Percentiles rank a stretch among this genome's conserved stretches.
These are phyloP conservation scores for Anethum foeniculum DNA, from an alignment of 140 eudicot species.

Conservation along the genomic window DNA sequence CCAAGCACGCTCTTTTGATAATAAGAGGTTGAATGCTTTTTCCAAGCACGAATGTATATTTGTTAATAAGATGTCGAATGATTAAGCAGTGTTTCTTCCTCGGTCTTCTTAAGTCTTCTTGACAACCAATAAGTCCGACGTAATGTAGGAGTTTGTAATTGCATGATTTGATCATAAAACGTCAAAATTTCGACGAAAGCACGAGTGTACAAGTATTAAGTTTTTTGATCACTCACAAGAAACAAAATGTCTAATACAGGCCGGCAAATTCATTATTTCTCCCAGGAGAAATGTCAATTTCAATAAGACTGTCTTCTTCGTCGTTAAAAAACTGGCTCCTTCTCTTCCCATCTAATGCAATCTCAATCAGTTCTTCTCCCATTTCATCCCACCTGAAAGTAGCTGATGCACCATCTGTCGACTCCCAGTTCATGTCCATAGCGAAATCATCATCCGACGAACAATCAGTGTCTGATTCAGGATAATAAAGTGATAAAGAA, in stretches of 20 bases:
- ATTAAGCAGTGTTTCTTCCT: not conserved
- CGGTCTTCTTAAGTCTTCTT: not conserved
- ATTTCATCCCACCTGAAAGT: slow-evolving; percentile 46
- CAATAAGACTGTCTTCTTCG: slow-evolving; percentile 85
- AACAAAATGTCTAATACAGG: slow-evolving; percentile 1
- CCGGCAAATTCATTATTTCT: slow-evolving; percentile 28
- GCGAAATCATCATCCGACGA: slow-evolving; percentile 50
- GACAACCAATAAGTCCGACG: not conserved
- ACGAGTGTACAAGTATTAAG: not conserved
- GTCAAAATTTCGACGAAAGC: not conserved
- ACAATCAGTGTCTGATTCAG: slow-evolving; percentile 59
- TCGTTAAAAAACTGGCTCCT: slow-evolving; percentile 17
- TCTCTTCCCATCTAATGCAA: slow-evolving; percentile 43
- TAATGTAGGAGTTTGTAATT: not conserved
- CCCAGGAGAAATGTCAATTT: slow-evolving; percentile 48
- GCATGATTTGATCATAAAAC: not conserved
- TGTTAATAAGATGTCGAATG: not conserved
- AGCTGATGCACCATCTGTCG: slow-evolving; percentile 26
- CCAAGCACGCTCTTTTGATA: not conserved
- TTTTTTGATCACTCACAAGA: not conserved
- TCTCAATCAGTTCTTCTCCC: slow-evolving; percentile 75
- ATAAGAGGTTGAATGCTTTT: not conserved
- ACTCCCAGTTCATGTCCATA: slow-evolving; percentile 32
- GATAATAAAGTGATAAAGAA: slow-evolving; percentile 55
- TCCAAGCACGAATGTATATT: not conserved